phyloP scores from a whole-genome alignment of 106 monocot species.

The Allium fistulosum region DNA sequence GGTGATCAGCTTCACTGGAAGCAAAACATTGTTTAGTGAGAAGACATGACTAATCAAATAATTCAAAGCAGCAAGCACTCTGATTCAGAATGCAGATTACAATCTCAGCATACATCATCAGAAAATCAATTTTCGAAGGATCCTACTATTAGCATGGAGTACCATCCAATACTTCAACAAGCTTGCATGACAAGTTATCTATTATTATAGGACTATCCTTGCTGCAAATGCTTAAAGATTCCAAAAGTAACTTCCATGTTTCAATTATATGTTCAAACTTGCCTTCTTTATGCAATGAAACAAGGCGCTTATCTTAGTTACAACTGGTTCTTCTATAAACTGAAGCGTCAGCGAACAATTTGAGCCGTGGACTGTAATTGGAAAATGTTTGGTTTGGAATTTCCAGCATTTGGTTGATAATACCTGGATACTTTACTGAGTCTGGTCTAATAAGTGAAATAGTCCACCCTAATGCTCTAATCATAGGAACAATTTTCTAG shows the following conservation, averaged over 20 bases:
- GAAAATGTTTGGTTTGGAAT: conserved; percentile 42
- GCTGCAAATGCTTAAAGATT: conserved; percentile 6
- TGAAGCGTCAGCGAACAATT: conserved; percentile 18
- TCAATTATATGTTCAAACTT: conserved; percentile 16
- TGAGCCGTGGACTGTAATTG: conserved; percentile 33
- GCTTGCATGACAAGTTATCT: conserved; percentile 14
- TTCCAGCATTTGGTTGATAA: conserved; percentile 54
- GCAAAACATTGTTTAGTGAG: conserved; percentile 30
- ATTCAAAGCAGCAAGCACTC: conserved; percentile 28
- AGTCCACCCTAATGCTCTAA: conserved; percentile 64
- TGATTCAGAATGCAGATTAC: conserved; percentile 22
- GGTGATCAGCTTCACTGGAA: conserved; percentile 31
- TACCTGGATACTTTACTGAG: conserved; percentile 19
- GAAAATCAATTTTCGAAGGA: conserved; percentile 13
- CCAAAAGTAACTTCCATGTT: conserved; percentile 24
- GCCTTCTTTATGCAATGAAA: conserved; percentile 12
- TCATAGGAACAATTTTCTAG: conserved; percentile 26
- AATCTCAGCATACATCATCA: conserved; percentile 28
- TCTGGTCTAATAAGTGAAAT: conserved; percentile 33
- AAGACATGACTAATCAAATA: conserved; percentile 14
- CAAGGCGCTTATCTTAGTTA: neutral
- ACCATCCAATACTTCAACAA: conserved; percentile 5
- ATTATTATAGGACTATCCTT: neutral
- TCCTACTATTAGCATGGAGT: conserved; percentile 3
- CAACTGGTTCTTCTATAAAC: neutral